Percentiles rank a stretch among this genome's conserved stretches.
Evolutionary conservation across 225 moss, liverwort and hornwort genomes (phyloP).

Genomic region (Sphagnum contortum): DNA sequence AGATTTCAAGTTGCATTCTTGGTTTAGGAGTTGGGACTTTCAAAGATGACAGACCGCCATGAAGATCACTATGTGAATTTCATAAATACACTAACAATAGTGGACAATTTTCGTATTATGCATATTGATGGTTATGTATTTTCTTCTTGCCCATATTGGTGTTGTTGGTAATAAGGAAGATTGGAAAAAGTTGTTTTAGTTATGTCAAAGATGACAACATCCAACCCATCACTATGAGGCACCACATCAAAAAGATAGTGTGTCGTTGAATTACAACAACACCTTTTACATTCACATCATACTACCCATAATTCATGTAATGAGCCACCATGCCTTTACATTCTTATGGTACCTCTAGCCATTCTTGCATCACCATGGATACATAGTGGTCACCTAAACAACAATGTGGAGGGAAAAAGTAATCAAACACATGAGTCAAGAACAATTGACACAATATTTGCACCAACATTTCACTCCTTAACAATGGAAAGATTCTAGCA

Average conservation of each 20-base stretch:
- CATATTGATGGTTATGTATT: too few relatives aligned
- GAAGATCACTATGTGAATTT: background rate
- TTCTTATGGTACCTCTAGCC: conserved; percentile 60
- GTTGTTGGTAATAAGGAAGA: conserved; percentile 66
- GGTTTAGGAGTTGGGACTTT: too few relatives aligned
- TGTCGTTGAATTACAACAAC: conserved; percentile 24
- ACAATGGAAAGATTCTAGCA: background rate
- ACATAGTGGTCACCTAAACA: background rate
- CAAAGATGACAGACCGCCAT: background rate
- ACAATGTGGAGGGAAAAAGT: too few relatives aligned
- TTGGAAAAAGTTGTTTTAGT: conserved; percentile 91
- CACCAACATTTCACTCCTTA: background rate
- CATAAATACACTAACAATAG: background rate
- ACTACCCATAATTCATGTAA: conserved; percentile 83
- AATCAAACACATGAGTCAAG: background rate
- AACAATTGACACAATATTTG: background rate
- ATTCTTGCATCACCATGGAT: conserved; percentile 29
- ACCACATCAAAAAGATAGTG: conserved; percentile 19
- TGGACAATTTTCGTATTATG: too few relatives aligned
- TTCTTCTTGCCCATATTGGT: conserved; percentile 64
- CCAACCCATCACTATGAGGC: conserved; percentile 43
- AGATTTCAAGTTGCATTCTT: too few relatives aligned
- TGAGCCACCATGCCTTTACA: conserved; percentile 59
- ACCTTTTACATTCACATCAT: conserved; percentile 42
- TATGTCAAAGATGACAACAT: conserved; percentile 86